Percentiles rank a stretch among this genome's conserved stretches.
Evolutionary conservation across 495 filamentous ascomycete genomes (phyloP).

Genomic region (Penicillium samsonianum): DNA sequence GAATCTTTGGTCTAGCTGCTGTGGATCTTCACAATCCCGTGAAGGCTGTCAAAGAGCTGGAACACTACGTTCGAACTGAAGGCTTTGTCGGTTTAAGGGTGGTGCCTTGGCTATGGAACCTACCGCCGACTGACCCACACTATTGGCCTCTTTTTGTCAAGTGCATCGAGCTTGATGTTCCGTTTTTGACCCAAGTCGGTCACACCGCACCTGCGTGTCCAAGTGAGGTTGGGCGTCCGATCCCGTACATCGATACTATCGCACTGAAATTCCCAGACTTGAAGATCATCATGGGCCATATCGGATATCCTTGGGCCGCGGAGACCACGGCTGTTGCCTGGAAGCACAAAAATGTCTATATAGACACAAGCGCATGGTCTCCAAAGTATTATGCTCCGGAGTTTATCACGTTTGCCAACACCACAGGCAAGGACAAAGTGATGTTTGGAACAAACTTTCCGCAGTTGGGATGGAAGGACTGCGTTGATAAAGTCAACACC

Average conservation of each 20-base stretch:
- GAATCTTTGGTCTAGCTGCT: slow-evolving; percentile 1
- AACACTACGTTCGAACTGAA: slow-evolving; percentile 4
- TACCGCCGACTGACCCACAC: slow-evolving; percentile 7
- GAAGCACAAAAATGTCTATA: slow-evolving; percentile 13
- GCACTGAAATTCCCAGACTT: slow-evolving; percentile 6
- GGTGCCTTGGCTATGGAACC: slow-evolving; percentile 11
- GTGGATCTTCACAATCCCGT: slow-evolving; percentile 9
- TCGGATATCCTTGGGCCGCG: slow-evolving; percentile 7
- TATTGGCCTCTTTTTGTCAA: slow-evolving; percentile 12
- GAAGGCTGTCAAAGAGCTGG: slow-evolving; percentile 7
- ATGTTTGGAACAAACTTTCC: slow-evolving; percentile 17
- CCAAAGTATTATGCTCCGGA: slow-evolving; percentile 8
- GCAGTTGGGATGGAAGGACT: slow-evolving; percentile 5
- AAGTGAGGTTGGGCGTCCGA: slow-evolving; percentile 11
- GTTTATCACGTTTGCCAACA: slow-evolving; percentile 9
- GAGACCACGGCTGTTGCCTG: slow-evolving; percentile 10
- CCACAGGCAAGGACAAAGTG: slow-evolving; percentile 6
- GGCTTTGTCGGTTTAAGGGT: slow-evolving; percentile 5
- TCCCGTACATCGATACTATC: slow-evolving; percentile 12
- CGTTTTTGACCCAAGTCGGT: slow-evolving; percentile 10
- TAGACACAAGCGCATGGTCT: slow-evolving; percentile 4
- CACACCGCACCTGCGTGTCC: slow-evolving; percentile 11
- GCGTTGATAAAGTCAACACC: slow-evolving; percentile 5
- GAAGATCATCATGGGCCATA: slow-evolving; percentile 7
- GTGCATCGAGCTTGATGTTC: slow-evolving; percentile 12